Evolutionary conservation across 306 rosid genomes (phyloP).

Genomic region (Trifolium fragiferum): DNA sequence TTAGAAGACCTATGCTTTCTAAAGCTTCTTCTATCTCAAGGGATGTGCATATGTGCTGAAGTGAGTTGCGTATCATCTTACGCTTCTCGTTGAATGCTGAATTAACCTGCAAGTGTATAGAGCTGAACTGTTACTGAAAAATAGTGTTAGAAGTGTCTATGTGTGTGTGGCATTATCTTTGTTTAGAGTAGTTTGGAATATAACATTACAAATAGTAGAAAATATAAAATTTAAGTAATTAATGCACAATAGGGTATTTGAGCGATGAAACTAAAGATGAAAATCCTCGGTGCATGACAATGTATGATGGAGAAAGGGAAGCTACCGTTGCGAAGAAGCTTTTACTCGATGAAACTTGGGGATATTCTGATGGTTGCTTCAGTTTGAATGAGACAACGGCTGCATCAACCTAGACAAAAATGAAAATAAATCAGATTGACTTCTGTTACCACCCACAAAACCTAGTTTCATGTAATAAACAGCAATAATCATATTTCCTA

Average conservation of each 20-base stretch:
- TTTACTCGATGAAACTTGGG: constrained; percentile 71
- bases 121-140: constrained; percentile 31
- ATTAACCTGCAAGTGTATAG: constrained; percentile 56
- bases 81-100: constrained; percentile 94
- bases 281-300: constrained; percentile 21
- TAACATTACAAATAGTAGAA: constrained; percentile 3
- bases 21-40: constrained; percentile 74
- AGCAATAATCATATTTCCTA: constrained; percentile 6
- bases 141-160: constrained; percentile 4
- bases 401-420: constrained; percentile 78
- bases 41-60: constrained; percentile 78
- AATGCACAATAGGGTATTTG: constrained; percentile 15
- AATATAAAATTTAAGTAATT: neutral
- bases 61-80: constrained; percentile 85
- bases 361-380: constrained; percentile 69
- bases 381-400: constrained; percentile 86
- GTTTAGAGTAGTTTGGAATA: constrained; percentile 15
- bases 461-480: neutral
- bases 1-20: constrained; percentile 60
- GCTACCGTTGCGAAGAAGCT: constrained; percentile 91
- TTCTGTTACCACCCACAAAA: constrained; percentile 26
- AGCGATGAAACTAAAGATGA: constrained; percentile 38
- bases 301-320: constrained; percentile 20
- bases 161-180: constrained; percentile 10
- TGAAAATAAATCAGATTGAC: constrained; percentile 36